A percentile compares a stretch with the other conserved stretches of the same genome.
Conservation (phyloP, 208 protist genomes). For the Naegleria lovaniensis region DNA sequence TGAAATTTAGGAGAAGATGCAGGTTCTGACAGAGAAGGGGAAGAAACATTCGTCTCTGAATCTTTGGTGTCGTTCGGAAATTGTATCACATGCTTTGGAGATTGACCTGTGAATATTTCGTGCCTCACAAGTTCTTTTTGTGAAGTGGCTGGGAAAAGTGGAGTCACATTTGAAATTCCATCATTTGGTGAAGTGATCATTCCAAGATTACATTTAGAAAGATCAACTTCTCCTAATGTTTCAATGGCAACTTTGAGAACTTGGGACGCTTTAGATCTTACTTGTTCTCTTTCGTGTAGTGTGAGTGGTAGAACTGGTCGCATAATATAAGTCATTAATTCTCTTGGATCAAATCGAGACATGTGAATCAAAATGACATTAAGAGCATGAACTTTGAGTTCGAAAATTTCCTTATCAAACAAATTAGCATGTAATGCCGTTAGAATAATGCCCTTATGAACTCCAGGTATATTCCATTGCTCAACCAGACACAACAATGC, state of each 20-base stretch:
- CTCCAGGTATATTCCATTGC: neutral
- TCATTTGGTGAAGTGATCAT: neutral
- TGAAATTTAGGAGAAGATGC: neutral
- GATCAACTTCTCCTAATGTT: neutral
- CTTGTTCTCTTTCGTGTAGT: neutral
- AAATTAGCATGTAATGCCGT: neutral
- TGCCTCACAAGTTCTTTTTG: neutral
- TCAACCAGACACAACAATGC: neutral
- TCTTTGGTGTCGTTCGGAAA: neutral
- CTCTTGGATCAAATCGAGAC: constrained; percentile 4
- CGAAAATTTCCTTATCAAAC: neutral
- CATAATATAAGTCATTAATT: constrained; percentile 5
- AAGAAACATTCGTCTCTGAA: neutral
- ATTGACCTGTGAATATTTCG: neutral
- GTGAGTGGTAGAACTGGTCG: neutral
- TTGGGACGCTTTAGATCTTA: neutral
- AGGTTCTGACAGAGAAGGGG: neutral
- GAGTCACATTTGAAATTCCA: neutral
- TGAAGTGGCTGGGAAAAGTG: neutral
- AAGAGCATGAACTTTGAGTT: neutral
- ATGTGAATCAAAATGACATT: constrained; percentile 22
- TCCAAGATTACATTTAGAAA: neutral
- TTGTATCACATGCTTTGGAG: neutral
- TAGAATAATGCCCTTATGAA: neutral
- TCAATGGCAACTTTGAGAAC: neutral